Percentiles rank a stretch among this genome's conserved stretches.
Evolutionary conservation across 2,329 filamentous ascomycete genomes (phyloP).

Genomic region (Pyrenochaeta sp.): DNA sequence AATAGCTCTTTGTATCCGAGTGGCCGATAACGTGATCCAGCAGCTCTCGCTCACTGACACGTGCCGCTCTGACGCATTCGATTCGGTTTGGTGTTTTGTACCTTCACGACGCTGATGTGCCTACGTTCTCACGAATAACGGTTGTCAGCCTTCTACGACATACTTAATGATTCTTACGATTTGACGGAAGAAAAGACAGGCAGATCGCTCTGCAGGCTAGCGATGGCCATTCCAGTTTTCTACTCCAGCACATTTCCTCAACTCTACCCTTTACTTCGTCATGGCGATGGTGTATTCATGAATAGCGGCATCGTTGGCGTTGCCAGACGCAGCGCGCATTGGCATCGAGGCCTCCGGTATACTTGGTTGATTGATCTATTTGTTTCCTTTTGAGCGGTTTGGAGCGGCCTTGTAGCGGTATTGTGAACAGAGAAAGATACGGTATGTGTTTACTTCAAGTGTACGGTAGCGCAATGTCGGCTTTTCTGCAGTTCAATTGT

Average conservation of each 20-base stretch:
- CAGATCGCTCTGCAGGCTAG: conserved; percentile 54
- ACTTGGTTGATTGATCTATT: no score
- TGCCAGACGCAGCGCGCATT: conserved; percentile 14
- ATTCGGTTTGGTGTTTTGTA: conserved; percentile 27
- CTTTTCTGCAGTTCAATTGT: no score
- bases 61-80: conserved; percentile 30
- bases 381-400: conserved; percentile 17
- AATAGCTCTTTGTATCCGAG: conserved; percentile 31
- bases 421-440: no score
- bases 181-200: conserved; percentile 60
- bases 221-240: conserved; percentile 56
- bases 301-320: conserved; percentile 23
- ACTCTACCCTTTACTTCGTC: conserved; percentile 28
- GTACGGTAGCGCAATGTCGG: no score
- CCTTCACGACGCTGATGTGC: conserved; percentile 45
- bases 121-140: conserved; percentile 44
- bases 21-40: conserved; percentile 34
- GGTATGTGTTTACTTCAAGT: no score
- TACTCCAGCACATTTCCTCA: conserved; percentile 41
- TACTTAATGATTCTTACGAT: conserved; percentile 62
- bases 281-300: no score
- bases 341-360: no score
- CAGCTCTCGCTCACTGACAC: conserved; percentile 21
- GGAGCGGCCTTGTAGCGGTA: no score
- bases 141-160: conserved; percentile 52